phyloP scores from a whole-genome alignment of 78 protist genomes.

The Protostelium mycophagum region DNA sequence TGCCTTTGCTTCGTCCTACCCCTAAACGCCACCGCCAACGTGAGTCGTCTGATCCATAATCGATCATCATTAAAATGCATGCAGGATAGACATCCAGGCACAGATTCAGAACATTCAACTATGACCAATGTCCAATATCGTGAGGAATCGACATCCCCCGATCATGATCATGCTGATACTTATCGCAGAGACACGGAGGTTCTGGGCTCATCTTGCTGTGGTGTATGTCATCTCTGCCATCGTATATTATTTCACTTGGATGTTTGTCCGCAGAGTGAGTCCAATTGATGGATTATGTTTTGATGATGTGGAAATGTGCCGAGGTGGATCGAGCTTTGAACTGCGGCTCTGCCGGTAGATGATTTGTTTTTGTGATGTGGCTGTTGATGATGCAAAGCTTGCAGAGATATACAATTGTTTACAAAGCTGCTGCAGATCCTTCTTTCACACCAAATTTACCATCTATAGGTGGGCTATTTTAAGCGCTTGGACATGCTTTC shows the following conservation, averaged over 20 bases:
- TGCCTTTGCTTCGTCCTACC: neutral
- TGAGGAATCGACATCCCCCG: neutral
- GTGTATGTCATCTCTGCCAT: neutral
- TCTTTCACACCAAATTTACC: neutral
- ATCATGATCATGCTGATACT: neutral
- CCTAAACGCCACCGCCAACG: neutral
- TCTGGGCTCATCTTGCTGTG: neutral
- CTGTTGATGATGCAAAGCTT: too few relatives aligned
- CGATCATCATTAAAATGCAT: neutral
- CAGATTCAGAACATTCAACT: neutral
- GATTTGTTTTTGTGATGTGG: too few relatives aligned
- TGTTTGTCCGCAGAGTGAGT: neutral
- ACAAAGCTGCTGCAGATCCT: too few relatives aligned
- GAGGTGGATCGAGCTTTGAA: too few relatives aligned
- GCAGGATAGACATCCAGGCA: neutral
- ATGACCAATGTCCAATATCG: neutral
- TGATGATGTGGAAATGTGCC: too few relatives aligned
- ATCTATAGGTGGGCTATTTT: neutral
- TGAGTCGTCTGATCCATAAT: neutral
- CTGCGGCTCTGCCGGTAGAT: too few relatives aligned
- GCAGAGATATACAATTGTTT: too few relatives aligned
- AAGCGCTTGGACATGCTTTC: neutral
- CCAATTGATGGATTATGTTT: too few relatives aligned
- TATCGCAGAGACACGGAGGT: neutral
- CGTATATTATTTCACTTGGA: neutral